phyloP scores from a whole-genome alignment of 176 grass and related monocot genomes.

The Bothriochloa decipiens region DNA sequence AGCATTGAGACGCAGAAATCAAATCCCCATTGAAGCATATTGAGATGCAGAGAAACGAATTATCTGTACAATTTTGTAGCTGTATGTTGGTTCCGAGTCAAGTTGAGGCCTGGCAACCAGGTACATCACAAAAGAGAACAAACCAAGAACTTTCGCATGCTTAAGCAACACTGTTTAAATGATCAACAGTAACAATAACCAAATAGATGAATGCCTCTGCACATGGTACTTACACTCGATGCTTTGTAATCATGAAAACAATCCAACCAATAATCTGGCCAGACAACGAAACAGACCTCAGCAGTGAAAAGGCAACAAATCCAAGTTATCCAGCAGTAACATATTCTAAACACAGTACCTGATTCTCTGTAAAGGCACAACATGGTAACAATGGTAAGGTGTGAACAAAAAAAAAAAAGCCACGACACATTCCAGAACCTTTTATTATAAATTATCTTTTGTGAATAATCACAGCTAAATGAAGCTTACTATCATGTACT shows the following conservation, averaged over 20 bases:
- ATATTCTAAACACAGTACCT: constrained; percentile 9
- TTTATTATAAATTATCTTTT: constrained; percentile 33
- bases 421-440: constrained; percentile 27
- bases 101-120: neutral
- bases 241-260: neutral
- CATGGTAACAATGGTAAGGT: constrained; percentile 4
- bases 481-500: constrained; percentile 48
- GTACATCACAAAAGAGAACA: neutral
- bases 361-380: constrained; percentile 19
- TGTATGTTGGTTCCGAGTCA: neutral
- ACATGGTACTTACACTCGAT: neutral
- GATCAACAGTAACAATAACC: neutral
- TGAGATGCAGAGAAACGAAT: neutral
- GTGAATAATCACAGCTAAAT: constrained; percentile 53
- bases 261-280: constrained; percentile 1
- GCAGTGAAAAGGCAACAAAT: neutral
- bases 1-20: neutral
- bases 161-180: neutral
- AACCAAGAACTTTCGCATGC: neutral
- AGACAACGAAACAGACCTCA: neutral
- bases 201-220: neutral
- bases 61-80: neutral
- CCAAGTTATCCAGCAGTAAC: constrained; percentile 11
- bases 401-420: neutral
- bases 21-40: neutral